Conservation (phyloP, 2,329 filamentous ascomycete genomes). For the Ophiocordyceps robertsii region DNA sequence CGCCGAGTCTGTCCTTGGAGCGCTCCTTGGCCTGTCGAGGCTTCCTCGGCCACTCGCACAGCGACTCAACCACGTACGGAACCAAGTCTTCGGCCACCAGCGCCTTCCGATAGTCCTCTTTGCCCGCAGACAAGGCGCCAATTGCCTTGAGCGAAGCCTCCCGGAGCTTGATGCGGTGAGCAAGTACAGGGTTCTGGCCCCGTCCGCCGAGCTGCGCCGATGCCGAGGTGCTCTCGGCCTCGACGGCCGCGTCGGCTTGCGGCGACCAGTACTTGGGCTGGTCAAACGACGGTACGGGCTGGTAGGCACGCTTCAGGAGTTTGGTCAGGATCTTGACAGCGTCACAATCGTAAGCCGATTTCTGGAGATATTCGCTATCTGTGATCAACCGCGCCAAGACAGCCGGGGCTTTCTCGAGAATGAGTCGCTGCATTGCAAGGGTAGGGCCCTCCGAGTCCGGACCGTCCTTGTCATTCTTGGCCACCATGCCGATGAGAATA, state of each 20-base stretch:
- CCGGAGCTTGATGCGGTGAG: conserved; percentile 62
- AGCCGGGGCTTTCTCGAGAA: conserved; percentile 59
- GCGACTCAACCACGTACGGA: conserved; percentile 69
- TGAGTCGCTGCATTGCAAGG: conserved; percentile 18
- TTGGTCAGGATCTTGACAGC: conserved; percentile 32
- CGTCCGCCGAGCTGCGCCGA: conserved; percentile 40
- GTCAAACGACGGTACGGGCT: conserved; percentile 21
- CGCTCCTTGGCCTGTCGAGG: conserved; percentile 30
- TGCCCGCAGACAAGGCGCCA: conserved; percentile 67
- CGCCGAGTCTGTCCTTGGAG: conserved; percentile 22
- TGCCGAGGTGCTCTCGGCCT: conserved; percentile 17
- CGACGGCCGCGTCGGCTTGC: conserved; percentile 19
- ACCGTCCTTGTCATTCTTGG: conserved; percentile 29
- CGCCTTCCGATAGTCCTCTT: conserved; percentile 71
- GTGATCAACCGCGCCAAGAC: conserved; percentile 68
- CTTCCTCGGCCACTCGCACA: conserved; percentile 43
- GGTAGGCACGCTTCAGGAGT: conserved; percentile 37
- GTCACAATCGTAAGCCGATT: conserved; percentile 58
- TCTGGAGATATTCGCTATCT: conserved; percentile 68
- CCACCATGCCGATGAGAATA: conserved; percentile 51
- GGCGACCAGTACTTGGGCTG: conserved; percentile 26
- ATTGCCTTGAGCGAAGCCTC: conserved; percentile 67
- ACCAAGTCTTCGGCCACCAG: conserved; percentile 74
- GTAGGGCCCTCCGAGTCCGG: conserved; percentile 22
- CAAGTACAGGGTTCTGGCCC: conserved; percentile 46